Percentiles rank a stretch among this genome's conserved stretches.
Evolutionary conservation across 2,329 filamentous ascomycete species (phyloP).

Genomic region (Nothopassalora personata): DNA sequence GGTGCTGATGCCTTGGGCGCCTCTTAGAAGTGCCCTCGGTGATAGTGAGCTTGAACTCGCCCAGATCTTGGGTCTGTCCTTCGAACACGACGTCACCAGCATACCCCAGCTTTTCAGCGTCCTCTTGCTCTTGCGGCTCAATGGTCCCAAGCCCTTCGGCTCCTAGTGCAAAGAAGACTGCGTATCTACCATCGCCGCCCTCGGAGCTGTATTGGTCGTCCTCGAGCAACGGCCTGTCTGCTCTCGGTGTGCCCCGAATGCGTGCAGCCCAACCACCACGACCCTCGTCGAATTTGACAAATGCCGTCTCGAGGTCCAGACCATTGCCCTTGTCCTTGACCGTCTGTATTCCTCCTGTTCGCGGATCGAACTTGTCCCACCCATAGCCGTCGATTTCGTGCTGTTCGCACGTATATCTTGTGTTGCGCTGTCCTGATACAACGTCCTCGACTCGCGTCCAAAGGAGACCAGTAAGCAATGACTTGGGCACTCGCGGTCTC

Average conservation of each 20-base stretch:
- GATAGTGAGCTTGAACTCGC: conserved; percentile 72
- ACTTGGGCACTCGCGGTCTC: conserved; percentile 73
- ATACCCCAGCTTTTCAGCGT: conserved; percentile 52
- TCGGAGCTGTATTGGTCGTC: conserved; percentile 13
- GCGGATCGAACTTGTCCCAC: conserved; percentile 94
- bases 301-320: conserved; percentile 86
- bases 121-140: conserved; percentile 52
- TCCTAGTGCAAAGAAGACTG: conserved; percentile 74
- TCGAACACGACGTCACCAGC: conserved; percentile 61
- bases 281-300: conserved; percentile 88
- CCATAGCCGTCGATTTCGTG: conserved; percentile 93
- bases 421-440: conserved; percentile 65
- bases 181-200: conserved; percentile 59
- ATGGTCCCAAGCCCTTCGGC: conserved; percentile 71
- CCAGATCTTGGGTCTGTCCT: conserved; percentile 66
- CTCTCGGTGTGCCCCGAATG: conserved; percentile 65
- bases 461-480: conserved; percentile 74
- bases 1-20: conserved; percentile 55
- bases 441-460: conserved; percentile 85
- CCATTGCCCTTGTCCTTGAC: conserved; percentile 86
- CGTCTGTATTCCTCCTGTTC: conserved; percentile 78
- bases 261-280: conserved; percentile 73
- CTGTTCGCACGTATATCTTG: conserved; percentile 94
- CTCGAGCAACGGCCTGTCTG: conserved; percentile 3
- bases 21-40: conserved; percentile 64